Evolutionary conservation across 495 filamentous ascomycete species (phyloP).

Genomic region (Penicillium herquei): DNA sequence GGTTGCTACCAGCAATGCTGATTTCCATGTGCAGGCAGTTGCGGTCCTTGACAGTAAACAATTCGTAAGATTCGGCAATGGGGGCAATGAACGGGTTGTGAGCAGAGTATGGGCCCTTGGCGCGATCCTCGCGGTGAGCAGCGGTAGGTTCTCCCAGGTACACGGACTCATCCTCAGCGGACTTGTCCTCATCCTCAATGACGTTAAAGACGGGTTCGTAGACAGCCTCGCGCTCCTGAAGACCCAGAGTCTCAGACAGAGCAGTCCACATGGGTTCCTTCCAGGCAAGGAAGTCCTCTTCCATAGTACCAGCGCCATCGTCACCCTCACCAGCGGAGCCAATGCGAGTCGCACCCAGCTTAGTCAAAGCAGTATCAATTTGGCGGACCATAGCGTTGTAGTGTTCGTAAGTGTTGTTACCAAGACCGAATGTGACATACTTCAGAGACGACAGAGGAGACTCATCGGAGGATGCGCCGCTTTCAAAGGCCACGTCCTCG

Average conservation of each 20-base stretch:
- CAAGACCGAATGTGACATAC: conserved; percentile 93
- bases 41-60: conserved; percentile 87
- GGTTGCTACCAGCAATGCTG: conserved; percentile 74
- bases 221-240: conserved; percentile 93
- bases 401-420: conserved; percentile 99
- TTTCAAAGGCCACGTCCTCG: conserved; percentile 78
- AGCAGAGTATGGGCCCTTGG: conserved; percentile 90
- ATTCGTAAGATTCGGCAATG: conserved; percentile 82
- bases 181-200: conserved; percentile 70
- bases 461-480: conserved; percentile 60
- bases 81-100: conserved; percentile 98
- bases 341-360: conserved; percentile 79
- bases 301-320: conserved; percentile 98
- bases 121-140: conserved; percentile 80
- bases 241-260: conserved; percentile 72
- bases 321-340: conserved; percentile 92
- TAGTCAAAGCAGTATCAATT: conserved; percentile 73
- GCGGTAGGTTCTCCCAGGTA: conserved; percentile 97
- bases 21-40: conserved; percentile 99
- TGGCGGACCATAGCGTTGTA: conserved; percentile 98
- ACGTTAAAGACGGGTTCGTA: conserved; percentile 93
- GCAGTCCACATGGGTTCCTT: conserved; percentile 99
- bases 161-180: conserved; percentile 76
- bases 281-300: conserved; percentile 98
- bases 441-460: conserved; percentile 80